These are phyloP conservation scores for Pogostemon cablin DNA, from an alignment of 257 asterid species.

Conservation along the genomic window DNA sequence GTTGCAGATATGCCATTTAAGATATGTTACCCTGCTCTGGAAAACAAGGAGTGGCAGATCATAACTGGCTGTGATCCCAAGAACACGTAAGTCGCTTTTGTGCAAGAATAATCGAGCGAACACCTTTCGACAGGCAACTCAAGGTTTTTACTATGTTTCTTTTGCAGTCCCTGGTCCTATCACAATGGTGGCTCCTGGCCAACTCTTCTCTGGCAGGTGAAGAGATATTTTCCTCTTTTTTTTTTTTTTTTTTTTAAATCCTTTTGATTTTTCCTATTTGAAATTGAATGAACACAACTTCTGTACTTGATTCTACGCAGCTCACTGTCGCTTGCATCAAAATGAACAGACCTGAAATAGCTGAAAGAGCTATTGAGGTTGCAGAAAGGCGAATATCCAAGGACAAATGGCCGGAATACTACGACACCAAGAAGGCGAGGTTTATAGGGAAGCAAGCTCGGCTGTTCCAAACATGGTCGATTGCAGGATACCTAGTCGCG, in stretches of 20 bases:
- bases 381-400: slow-evolving; percentile 61
- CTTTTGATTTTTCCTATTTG: too few relatives aligned
- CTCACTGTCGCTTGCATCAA: slow-evolving; percentile 74
- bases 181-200: slow-evolving; percentile 89
- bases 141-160: slow-evolving; percentile 10
- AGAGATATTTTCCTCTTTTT: too few relatives aligned
- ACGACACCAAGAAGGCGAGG: slow-evolving; percentile 66
- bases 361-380: slow-evolving; percentile 61
- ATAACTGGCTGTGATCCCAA: slow-evolving; percentile 78
- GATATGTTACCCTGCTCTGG: slow-evolving; percentile 82
- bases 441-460: slow-evolving; percentile 71
- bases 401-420: slow-evolving; percentile 82
- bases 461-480: slow-evolving; percentile 70
- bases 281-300: too few relatives aligned
- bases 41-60: slow-evolving; percentile 77
- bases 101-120: neutral
- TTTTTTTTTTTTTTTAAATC: too few relatives aligned
- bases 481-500: slow-evolving; percentile 73
- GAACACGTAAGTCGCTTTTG: slow-evolving; percentile 58
- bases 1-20: slow-evolving; percentile 78
- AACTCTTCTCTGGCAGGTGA: slow-evolving; percentile 82
- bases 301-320: slow-evolving; percentile 42
- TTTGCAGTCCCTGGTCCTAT: slow-evolving; percentile 80
- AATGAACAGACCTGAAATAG: slow-evolving; percentile 75
- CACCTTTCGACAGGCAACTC: neutral